Conservation (phyloP, 2,329 filamentous ascomycete species). For the Thielaviopsis populi region DNA sequence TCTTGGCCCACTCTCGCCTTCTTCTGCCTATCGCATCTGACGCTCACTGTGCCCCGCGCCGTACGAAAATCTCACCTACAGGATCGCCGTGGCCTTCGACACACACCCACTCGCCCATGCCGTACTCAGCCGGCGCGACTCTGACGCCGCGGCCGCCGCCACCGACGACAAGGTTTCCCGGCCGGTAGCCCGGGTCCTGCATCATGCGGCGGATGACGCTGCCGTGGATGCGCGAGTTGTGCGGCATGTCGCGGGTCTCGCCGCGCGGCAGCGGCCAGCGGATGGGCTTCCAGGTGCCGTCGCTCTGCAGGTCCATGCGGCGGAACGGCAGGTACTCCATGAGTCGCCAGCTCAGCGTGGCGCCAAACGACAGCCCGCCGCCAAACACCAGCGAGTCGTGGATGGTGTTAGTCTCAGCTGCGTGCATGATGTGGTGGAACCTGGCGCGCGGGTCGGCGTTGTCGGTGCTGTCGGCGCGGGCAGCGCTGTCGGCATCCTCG, state of each 20-base stretch:
- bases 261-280: slow-evolving; percentile 65
- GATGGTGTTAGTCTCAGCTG: slow-evolving; percentile 39
- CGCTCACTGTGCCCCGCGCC: slow-evolving; percentile 23
- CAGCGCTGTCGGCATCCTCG: not conserved
- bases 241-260: slow-evolving; percentile 62
- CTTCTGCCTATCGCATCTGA: not conserved
- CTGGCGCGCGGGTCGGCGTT: slow-evolving; percentile 9
- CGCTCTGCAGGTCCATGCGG: slow-evolving; percentile 58
- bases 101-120: slow-evolving; percentile 59
- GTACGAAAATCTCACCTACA: slow-evolving; percentile 53
- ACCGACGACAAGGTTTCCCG: slow-evolving; percentile 66
- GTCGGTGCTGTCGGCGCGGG: too few relatives aligned
- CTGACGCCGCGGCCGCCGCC: slow-evolving; percentile 59
- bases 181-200: slow-evolving; percentile 47
- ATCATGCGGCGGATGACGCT: slow-evolving; percentile 61
- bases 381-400: slow-evolving; percentile 58
- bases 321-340: slow-evolving; percentile 76
- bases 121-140: slow-evolving; percentile 42
- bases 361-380: slow-evolving; percentile 38
- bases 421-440: slow-evolving; percentile 45
- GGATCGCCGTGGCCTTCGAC: slow-evolving; percentile 48
- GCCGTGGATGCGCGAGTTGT: slow-evolving; percentile 53
- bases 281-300: slow-evolving; percentile 67
- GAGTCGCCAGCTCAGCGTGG: slow-evolving; percentile 54
- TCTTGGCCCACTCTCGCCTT: not conserved